These are phyloP conservation scores for Solanum paucissectum DNA, from an alignment of 257 asterid species.

Conservation along the genomic window DNA sequence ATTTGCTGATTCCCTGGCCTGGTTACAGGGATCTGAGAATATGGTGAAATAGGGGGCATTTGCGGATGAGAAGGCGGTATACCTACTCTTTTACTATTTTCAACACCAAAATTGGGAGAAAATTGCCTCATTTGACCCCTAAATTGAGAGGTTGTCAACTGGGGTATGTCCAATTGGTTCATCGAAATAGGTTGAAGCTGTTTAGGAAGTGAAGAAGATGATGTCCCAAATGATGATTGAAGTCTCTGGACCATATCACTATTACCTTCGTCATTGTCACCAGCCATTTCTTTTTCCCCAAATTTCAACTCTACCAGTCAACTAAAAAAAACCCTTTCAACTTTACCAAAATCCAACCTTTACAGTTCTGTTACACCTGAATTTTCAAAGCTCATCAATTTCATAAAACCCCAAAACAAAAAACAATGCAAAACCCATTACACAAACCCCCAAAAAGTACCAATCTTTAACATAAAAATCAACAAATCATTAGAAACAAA, in stretches of 20 bases:
- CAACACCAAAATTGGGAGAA: slow-evolving; percentile 43
- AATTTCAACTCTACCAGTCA: slow-evolving; percentile 4
- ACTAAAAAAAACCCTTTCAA: not conserved
- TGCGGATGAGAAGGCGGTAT: slow-evolving; percentile 94
- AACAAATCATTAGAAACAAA: not conserved
- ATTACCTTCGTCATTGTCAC: slow-evolving; percentile 48
- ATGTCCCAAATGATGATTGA: slow-evolving; percentile 66
- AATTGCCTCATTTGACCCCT: slow-evolving; percentile 54
- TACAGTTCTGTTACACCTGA: not conserved
- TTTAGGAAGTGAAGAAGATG: slow-evolving; percentile 51
- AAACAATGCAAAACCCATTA: not conserved
- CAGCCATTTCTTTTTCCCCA: slow-evolving; percentile 36
- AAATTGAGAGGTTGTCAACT: slow-evolving; percentile 43
- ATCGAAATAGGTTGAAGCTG: slow-evolving; percentile 24
- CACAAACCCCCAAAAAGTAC: not conserved
- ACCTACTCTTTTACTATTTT: slow-evolving; percentile 52
- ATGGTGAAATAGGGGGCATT: slow-evolving; percentile 82
- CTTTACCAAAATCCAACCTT: not conserved
- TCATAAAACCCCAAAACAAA: not conserved
- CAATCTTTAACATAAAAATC: not conserved
- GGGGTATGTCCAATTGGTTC: slow-evolving; percentile 61
- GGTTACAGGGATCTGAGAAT: slow-evolving; percentile 62
- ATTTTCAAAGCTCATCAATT: not conserved
- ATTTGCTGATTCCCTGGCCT: slow-evolving; percentile 43
- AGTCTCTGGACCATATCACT: slow-evolving; percentile 49